phyloP scores from a whole-genome alignment of 768 basidiomycete genomes.

The Lactifluus hygrophoroides region DNA sequence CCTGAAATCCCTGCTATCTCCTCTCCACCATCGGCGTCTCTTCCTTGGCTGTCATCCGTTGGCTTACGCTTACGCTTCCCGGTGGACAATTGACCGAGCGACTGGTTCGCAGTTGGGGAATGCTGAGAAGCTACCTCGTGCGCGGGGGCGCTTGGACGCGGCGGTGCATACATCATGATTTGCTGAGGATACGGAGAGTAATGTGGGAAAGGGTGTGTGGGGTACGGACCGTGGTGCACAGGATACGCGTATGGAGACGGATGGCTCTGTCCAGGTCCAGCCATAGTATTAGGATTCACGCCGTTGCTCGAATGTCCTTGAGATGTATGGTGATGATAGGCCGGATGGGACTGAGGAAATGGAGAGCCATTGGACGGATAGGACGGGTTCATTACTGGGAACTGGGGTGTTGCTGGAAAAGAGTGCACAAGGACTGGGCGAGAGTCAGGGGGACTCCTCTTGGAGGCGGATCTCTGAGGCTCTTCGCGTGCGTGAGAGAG shows the following conservation, averaged over 20 bases:
- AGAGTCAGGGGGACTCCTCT: conserved; percentile 31
- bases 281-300: conserved; percentile 28
- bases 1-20: conserved; percentile 49
- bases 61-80: conserved; percentile 59
- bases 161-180: conserved; percentile 59
- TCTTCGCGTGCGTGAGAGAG: conserved; percentile 29
- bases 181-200: conserved; percentile 47
- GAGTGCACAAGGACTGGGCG: conserved; percentile 38
- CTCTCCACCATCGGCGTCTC: conserved; percentile 43
- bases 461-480: conserved; percentile 14
- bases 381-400: conserved; percentile 60
- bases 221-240: conserved; percentile 27
- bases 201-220: conserved; percentile 31
- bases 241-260: conserved; percentile 39
- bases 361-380: conserved; percentile 55
- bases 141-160: conserved; percentile 31
- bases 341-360: conserved; percentile 34
- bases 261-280: conserved; percentile 38
- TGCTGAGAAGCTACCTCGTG: conserved; percentile 30
- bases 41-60: conserved; percentile 13
- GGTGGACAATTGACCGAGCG: conserved; percentile 21
- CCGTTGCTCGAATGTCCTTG: conserved; percentile 31
- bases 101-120: conserved; percentile 28
- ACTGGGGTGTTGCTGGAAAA: conserved; percentile 38
- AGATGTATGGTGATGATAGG: conserved; percentile 31